Conservation (phyloP, 306 rosid genomes). For the Pueraria montana region DNA sequence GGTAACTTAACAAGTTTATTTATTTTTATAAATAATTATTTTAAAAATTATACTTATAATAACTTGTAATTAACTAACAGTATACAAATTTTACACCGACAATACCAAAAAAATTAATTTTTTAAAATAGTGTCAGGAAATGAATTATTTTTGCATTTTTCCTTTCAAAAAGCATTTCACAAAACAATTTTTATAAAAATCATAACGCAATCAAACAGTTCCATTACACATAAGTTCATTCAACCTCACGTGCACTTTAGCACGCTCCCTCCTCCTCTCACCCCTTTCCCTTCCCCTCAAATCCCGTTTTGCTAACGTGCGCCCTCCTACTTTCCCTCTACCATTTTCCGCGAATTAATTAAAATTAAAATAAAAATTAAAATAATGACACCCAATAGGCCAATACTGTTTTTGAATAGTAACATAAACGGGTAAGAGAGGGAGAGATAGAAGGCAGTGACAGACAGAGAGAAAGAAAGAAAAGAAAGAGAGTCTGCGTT, state of each 20-base stretch:
- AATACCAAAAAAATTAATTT: too few species aligned
- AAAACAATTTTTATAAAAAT: neutral
- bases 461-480: slow-evolving; percentile 32
- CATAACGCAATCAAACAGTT: too few species aligned
- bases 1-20: too few species aligned
- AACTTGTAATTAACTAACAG: too few species aligned
- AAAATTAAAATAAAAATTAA: neutral
- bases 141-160: neutral
- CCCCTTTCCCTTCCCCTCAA: neutral
- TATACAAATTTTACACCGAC: too few species aligned
- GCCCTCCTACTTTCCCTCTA: slow-evolving; percentile 36
- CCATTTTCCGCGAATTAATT: neutral
- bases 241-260: neutral
- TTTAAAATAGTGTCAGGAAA: too few species aligned
- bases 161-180: neutral
- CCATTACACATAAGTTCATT: neutral
- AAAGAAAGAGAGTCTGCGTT: slow-evolving; percentile 31
- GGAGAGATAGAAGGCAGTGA: slow-evolving; percentile 42
- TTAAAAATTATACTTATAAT: too few species aligned
- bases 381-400: neutral
- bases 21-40: too few species aligned
- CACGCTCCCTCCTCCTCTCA: neutral
- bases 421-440: slow-evolving; percentile 44
- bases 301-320: slow-evolving; percentile 50
- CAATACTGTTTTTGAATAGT: slow-evolving; percentile 7